Evolutionary conservation across 2,329 filamentous ascomycete genomes (phyloP).

Genomic region (Alternaria arbusti): DNA sequence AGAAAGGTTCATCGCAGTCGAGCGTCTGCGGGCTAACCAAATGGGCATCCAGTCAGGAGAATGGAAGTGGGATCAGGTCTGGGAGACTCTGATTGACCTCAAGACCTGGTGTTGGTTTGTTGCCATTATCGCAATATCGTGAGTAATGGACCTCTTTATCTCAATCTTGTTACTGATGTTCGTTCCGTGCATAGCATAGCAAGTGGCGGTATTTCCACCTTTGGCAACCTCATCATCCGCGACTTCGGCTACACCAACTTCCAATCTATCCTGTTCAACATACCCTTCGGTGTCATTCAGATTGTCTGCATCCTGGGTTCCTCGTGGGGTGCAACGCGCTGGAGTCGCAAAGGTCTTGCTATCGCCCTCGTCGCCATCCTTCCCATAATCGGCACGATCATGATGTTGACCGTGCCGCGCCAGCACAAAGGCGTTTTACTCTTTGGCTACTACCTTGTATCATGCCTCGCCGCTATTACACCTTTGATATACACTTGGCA

Average conservation of each 20-base stretch:
- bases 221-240: constrained; percentile 63
- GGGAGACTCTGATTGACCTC: constrained; percentile 30
- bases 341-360: constrained; percentile 58
- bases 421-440: constrained; percentile 57
- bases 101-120: constrained; percentile 59
- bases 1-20: constrained; percentile 25
- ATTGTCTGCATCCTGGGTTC: constrained; percentile 57
- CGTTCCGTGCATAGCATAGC: constrained; percentile 52
- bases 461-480: constrained; percentile 44
- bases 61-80: constrained; percentile 74
- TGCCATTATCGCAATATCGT: constrained; percentile 52
- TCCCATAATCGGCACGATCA: constrained; percentile 58
- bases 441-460: constrained; percentile 60
- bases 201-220: constrained; percentile 67
- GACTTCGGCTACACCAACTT: constrained; percentile 64
- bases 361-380: constrained; percentile 59
- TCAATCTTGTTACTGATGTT: background rate
- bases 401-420: constrained; percentile 58
- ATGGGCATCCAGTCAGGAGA: constrained; percentile 69
- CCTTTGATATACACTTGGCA: constrained; percentile 48
- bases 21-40: constrained; percentile 28
- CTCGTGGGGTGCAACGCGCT: constrained; percentile 60
- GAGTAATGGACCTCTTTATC: constrained; percentile 42
- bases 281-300: constrained; percentile 63
- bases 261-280: constrained; percentile 63